Conservation (phyloP, 345 rosid genomes). For the Euclidium syriacum region DNA sequence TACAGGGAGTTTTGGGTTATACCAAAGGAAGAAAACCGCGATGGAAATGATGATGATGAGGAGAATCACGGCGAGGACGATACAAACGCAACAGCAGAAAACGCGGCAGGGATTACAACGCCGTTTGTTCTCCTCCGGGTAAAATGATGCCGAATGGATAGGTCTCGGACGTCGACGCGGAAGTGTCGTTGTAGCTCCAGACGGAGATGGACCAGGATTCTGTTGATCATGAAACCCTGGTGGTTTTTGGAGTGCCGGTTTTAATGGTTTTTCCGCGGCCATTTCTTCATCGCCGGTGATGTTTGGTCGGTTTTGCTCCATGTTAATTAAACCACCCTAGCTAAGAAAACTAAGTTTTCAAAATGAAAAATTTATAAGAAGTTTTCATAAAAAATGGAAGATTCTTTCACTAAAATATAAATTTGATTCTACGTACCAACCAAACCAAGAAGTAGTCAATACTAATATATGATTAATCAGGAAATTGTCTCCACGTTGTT, state of each 20-base stretch:
- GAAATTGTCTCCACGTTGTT: constrained; percentile 15
- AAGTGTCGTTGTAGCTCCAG: constrained; percentile 8
- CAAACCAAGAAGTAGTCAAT: background rate
- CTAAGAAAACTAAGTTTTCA: background rate
- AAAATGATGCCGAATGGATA: constrained; percentile 40
- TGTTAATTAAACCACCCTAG: background rate
- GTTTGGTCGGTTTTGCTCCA: constrained; percentile 15
- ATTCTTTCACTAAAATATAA: constrained; percentile 1
- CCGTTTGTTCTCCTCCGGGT: constrained; percentile 37
- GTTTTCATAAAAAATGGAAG: background rate
- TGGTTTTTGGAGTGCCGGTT: constrained; percentile 52
- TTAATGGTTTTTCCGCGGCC: constrained; percentile 39
- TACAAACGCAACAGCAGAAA: constrained; percentile 48
- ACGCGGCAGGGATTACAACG: constrained; percentile 40
- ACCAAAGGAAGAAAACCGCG: constrained; percentile 62
- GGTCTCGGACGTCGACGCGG: constrained; percentile 30
- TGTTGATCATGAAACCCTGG: constrained; percentile 60
- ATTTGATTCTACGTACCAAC: constrained; percentile 8
- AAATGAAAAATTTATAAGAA: background rate
- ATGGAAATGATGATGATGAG: constrained; percentile 31
- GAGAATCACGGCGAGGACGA: constrained; percentile 23
- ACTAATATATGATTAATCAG: background rate
- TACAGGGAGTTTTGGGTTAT: constrained; percentile 58
- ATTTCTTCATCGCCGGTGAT: constrained; percentile 29
- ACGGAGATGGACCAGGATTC: background rate